phyloP scores from a whole-genome alignment of 441 rosid species.

The Croton setiger region DNA sequence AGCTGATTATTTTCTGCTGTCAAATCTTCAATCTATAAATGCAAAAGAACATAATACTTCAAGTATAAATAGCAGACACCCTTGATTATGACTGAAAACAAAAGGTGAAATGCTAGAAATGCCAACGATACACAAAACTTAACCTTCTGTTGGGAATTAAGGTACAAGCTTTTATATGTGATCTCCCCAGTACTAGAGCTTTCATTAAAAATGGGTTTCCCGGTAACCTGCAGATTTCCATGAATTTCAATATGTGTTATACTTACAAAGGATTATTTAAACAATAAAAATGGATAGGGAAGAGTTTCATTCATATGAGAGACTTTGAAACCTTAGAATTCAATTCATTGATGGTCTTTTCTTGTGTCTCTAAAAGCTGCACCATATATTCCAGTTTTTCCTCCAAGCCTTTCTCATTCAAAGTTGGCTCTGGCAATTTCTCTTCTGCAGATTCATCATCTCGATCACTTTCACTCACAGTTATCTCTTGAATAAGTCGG shows the following conservation, averaged over 20 bases:
- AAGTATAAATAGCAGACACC: not conserved
- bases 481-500: slow-evolving; percentile 31
- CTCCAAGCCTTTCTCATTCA: slow-evolving; percentile 21
- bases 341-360: slow-evolving; percentile 23
- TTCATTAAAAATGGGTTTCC: slow-evolving; percentile 19
- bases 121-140: not conserved
- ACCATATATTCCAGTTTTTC: slow-evolving; percentile 33
- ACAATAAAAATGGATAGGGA: not conserved
- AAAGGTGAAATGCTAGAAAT: not conserved
- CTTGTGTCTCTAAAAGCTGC: slow-evolving; percentile 28
- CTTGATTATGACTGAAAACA: not conserved
- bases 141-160: slow-evolving; percentile 58
- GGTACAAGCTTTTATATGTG: slow-evolving; percentile 41
- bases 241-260: slow-evolving; percentile 1
- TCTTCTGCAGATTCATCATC: slow-evolving; percentile 30
- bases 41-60: not conserved
- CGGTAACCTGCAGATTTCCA: slow-evolving; percentile 15
- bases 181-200: slow-evolving; percentile 20
- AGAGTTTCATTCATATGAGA: slow-evolving; percentile 3
- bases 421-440: slow-evolving; percentile 19
- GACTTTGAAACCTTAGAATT: slow-evolving; percentile 27
- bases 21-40: slow-evolving; percentile 41
- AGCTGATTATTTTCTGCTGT: slow-evolving; percentile 38
- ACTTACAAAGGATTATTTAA: not conserved
- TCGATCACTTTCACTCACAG: slow-evolving; percentile 36